These are phyloP conservation scores for Trichoderma cornu-damae DNA, from an alignment of 2,329 filamentous ascomycete genomes.

Conservation along the genomic window DNA sequence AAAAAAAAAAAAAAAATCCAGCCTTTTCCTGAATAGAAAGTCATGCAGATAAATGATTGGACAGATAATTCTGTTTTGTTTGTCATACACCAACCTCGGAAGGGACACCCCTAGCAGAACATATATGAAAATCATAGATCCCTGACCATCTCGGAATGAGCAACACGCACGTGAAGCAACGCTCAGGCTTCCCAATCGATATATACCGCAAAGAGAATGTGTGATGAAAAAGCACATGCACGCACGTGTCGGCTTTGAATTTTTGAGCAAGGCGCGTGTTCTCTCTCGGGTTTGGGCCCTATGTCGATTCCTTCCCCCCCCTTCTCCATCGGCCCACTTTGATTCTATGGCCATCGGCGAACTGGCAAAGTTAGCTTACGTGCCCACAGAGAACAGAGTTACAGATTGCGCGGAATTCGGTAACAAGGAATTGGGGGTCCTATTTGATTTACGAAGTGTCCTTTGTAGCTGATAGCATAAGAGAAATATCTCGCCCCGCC, in stretches of 20 bases:
- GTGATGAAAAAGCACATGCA: no score
- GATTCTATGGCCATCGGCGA: background rate
- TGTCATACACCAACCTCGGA: no score
- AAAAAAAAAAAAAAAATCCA: no score
- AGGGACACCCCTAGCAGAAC: no score
- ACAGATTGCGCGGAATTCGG: background rate
- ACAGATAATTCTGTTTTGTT: no score
- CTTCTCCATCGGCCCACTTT: constrained; percentile 3
- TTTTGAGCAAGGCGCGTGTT: background rate
- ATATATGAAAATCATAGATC: no score
- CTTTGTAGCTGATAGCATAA: background rate
- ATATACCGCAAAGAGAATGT: background rate
- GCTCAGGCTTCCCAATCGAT: no score
- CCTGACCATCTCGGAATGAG: background rate
- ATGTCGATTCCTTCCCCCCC: background rate
- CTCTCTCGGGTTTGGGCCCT: no score
- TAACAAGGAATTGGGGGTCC: background rate
- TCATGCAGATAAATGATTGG: background rate
- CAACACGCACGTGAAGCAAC: background rate
- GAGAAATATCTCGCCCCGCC: background rate
- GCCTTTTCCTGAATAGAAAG: background rate
- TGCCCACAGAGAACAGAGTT: background rate
- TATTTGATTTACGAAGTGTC: background rate
- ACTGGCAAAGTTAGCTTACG: background rate
- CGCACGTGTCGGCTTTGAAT: background rate